Base-by-base conservation (phyloP, 2,329 filamentous ascomycete genomes). In the Colletotrichum sp. region DNA sequence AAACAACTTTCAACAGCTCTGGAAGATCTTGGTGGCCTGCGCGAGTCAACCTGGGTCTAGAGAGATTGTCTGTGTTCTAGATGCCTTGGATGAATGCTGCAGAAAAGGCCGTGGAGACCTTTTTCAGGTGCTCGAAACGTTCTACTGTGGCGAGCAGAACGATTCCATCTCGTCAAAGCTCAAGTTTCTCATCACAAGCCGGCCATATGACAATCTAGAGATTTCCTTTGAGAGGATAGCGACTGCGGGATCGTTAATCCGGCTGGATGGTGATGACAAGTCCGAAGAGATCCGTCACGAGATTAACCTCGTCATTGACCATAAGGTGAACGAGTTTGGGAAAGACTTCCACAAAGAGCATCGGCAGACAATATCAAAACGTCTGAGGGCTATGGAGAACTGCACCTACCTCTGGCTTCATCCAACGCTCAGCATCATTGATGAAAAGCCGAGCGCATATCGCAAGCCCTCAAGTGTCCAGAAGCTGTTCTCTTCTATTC, bases 321-420 rank as follows among this genome's bases (percentile, higher is more conserved):
- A 39, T 7, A 78, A 71, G 36, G 65, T 84, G 2, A 7, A 68
- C 1, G 71, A 78, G 14, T 72, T 82, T 30, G 52, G 75, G 9
- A 63, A 1, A 26, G 43, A 10, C 80, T 48, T 52, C 9, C 3
- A 7, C 1, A 18, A 10, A 7, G 14, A 48, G 5, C 24, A 52
- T 3, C 39, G 28, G 6, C 16, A 0, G 0, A 2, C 14, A 1
- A 28, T 61, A 1, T 18, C 21, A 4, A 68, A 82, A 2, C 65
- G 75, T 6, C 80, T 87, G 1, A 81, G 79, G n/a, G 5, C 65
- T 18, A 79, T 81, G 65, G 68, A 80, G 3, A 78, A 86, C 32
- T 80, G 83, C 12, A 87, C 84, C 2, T 87, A 87, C 75, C 81
- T 87, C 1, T 87, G 85, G 85, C 79, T 86, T 2, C 71, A 81